Evolutionary conservation across 2,329 filamentous ascomycete genomes (phyloP).

Genomic region (Penicillium sp.): DNA sequence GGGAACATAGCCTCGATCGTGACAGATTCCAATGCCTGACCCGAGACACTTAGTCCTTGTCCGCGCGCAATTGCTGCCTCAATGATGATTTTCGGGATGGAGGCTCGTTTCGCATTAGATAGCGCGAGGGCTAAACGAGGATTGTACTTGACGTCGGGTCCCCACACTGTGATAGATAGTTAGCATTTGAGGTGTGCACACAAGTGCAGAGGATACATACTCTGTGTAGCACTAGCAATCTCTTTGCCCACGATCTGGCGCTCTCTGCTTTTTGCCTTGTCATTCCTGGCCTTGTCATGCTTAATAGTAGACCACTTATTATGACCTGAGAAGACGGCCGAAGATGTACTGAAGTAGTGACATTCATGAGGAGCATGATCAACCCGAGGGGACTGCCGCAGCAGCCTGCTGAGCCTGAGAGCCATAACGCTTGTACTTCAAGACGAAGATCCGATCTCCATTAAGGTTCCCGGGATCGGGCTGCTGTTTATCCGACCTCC

Average conservation of each 20-base stretch:
- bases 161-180: slow-evolving; percentile 59
- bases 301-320: slow-evolving; percentile 96
- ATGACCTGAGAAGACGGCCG: slow-evolving; percentile 63
- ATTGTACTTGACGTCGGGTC: slow-evolving; percentile 71
- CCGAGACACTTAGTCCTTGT: slow-evolving; percentile 75
- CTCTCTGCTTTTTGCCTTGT: slow-evolving; percentile 69
- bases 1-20: slow-evolving; percentile 80
- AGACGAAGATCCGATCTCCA: not conserved
- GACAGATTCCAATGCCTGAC: slow-evolving; percentile 71
- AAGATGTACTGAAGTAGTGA: slow-evolving; percentile 51
- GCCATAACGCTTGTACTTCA: slow-evolving; percentile 25
- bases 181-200: slow-evolving; percentile 6
- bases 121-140: slow-evolving; percentile 72
- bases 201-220: slow-evolving; percentile 46
- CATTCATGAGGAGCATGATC: slow-evolving; percentile 26
- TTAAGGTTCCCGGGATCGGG: slow-evolving; percentile 16
- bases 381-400: slow-evolving; percentile 15
- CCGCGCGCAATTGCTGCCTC: slow-evolving; percentile 84
- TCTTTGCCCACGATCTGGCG: slow-evolving; percentile 68
- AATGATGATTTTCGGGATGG: slow-evolving; percentile 79
- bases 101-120: slow-evolving; percentile 75
- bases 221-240: slow-evolving; percentile 72
- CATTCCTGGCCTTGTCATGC: slow-evolving; percentile 87
- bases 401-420: slow-evolving; percentile 23
- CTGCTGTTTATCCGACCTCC: slow-evolving; percentile 34